Evolutionary conservation across 345 rosid genomes (phyloP).

Genomic region (Noccaea bulbosa): DNA sequence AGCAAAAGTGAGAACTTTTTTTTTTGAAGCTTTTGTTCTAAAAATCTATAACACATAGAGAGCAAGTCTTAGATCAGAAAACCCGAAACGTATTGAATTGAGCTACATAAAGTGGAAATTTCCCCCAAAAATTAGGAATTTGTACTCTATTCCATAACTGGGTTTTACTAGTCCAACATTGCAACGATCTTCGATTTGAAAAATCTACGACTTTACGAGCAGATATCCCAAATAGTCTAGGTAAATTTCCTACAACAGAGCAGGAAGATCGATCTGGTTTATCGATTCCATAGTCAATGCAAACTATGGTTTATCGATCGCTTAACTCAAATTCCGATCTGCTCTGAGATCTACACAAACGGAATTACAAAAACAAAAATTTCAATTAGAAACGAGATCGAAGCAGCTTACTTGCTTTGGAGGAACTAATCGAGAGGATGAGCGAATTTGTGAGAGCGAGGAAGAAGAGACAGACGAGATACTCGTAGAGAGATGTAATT

Average conservation of each 20-base stretch:
- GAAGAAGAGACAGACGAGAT: not conserved
- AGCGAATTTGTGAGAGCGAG: slow-evolving; percentile 26
- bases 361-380: not conserved
- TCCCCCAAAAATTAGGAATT: not conserved
- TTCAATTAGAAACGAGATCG: slow-evolving; percentile 20
- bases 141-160: slow-evolving; percentile 4
- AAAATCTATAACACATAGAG: not conserved
- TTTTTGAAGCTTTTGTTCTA: not conserved
- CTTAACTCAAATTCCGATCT: slow-evolving; percentile 33
- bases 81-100: not conserved
- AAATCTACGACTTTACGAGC: not conserved
- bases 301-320: slow-evolving; percentile 16
- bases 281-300: slow-evolving; percentile 16
- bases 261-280: slow-evolving; percentile 19
- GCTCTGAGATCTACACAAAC: slow-evolving; percentile 17
- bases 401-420: slow-evolving; percentile 17
- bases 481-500: not conserved
- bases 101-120: not conserved
- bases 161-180: not conserved
- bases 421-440: slow-evolving; percentile 9
- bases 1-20: slow-evolving; percentile 1
- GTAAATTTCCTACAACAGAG: not conserved
- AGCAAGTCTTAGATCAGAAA: not conserved
- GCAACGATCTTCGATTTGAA: not conserved
- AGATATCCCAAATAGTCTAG: not conserved